A percentile compares a stretch with the other conserved stretches of the same genome.
Evolutionary conservation across 2,329 filamentous ascomycete species (phyloP).

Genomic region (Scedosporium boydii): DNA sequence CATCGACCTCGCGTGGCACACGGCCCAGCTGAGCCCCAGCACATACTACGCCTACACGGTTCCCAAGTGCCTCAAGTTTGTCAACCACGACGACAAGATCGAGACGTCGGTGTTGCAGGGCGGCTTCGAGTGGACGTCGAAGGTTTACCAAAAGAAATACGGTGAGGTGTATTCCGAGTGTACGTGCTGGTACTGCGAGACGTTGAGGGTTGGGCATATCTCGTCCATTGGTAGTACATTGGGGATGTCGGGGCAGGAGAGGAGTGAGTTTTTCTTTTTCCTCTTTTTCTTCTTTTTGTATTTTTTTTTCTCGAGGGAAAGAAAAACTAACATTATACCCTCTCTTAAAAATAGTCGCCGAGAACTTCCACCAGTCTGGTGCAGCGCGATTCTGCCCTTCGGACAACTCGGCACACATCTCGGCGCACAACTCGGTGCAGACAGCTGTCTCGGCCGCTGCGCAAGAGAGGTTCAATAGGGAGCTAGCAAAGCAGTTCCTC

Average conservation of each 20-base stretch:
- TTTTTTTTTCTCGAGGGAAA: not conserved
- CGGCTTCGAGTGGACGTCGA: slow-evolving; percentile 64
- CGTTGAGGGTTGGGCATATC: slow-evolving; percentile 26
- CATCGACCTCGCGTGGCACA: slow-evolving; percentile 72
- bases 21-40: slow-evolving; percentile 60
- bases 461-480: slow-evolving; percentile 31
- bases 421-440: slow-evolving; percentile 59
- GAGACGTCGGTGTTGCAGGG: slow-evolving; percentile 54
- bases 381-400: slow-evolving; percentile 39
- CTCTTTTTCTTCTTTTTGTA: not conserved
- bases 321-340: not conserved
- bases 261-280: slow-evolving; percentile 17
- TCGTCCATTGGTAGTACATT: slow-evolving; percentile 34
- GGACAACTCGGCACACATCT: slow-evolving; percentile 58
- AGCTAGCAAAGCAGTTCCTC: slow-evolving; percentile 32
- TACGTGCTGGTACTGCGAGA: slow-evolving; percentile 79
- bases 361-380: slow-evolving; percentile 39
- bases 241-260: slow-evolving; percentile 34
- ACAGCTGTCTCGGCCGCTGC: slow-evolving; percentile 7
- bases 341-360: slow-evolving; percentile 12
- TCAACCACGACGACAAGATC: slow-evolving; percentile 81
- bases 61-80: slow-evolving; percentile 40
- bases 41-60: slow-evolving; percentile 53
- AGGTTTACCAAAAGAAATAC: slow-evolving; percentile 56
- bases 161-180: slow-evolving; percentile 64